Base-by-base conservation (phyloP, 2,329 filamentous ascomycete genomes). In the Fusarium dlaminii region DNA sequence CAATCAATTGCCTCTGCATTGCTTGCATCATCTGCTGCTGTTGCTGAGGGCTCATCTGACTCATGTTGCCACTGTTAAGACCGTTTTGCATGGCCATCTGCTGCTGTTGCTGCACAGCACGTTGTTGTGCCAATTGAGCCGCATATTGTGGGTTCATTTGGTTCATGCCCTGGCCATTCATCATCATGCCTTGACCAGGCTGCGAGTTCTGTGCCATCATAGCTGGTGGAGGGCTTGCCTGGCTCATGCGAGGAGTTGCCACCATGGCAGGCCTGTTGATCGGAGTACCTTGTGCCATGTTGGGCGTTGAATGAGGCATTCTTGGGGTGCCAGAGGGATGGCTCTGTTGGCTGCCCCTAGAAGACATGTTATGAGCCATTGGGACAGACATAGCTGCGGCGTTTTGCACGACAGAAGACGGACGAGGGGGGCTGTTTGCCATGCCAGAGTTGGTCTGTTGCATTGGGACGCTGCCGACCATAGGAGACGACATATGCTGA, bases 371-470 rank as follows among this genome's bases (percentile, higher is more conserved):
- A 75, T 89, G 87, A 0, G 89, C 83, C 87, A 91, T 90, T 8
- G 90, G 87, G 1, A 86, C 89, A 12, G 86, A 85, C 86, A 91
- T 90, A 1, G 87, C 84, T 4, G 87, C 84, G 5, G 82, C 87
- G 59, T 87, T 89, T 70, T 91, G 90, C 8, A 90, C 89, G 10
- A 91, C 90, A 22, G 92, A 93, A 2, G 91, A 84, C 22, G 92
- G 91, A 49, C 92, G 86, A 24, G 90, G 85, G 32, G 92, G 92
- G 77, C 91, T 94, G 58, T 86, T 90, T 27, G 90, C 91, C 86
- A 93, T 91, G 75, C 87, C 91, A 4, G 92, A 93, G 55, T 88
- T 90, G 34, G 90, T 90, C 40, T 87, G 86, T 70, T 91, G 89
- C 90, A 93, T 92, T 1, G 89, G 83, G 32, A 88, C 88, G 40